These are phyloP conservation scores for Torulaspora quercuum DNA, from an alignment of 805 yeast genomes.

Conservation along the genomic window DNA sequence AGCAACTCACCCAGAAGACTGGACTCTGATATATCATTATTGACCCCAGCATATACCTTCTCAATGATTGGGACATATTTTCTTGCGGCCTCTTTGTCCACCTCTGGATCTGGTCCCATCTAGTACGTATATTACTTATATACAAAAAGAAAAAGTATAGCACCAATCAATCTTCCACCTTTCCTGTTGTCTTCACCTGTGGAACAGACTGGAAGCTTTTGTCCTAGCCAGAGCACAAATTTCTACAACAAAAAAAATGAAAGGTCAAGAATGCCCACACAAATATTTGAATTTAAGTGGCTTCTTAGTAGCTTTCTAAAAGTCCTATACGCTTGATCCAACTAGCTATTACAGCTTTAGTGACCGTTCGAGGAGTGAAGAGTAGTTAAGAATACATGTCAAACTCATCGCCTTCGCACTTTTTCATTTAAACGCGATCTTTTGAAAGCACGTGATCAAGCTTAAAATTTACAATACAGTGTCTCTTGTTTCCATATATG, in stretches of 20 bases:
- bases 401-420: slow-evolving; percentile 4
- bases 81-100: slow-evolving; percentile 19
- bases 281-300: background rate
- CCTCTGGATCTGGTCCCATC: slow-evolving; percentile 16
- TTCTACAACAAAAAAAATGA: background rate
- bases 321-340: background rate
- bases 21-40: slow-evolving; percentile 30
- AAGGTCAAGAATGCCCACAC: background rate
- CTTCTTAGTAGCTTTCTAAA: background rate
- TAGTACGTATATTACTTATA: slow-evolving; percentile 7
- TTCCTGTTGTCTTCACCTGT: slow-evolving; percentile 1
- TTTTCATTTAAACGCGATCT: no score
- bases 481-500: no score
- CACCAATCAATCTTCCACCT: background rate
- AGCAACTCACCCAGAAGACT: slow-evolving; percentile 40
- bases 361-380: background rate
- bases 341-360: background rate
- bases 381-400: background rate
- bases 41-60: slow-evolving; percentile 30
- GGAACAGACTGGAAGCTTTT: no score
- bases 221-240: slow-evolving; percentile 4
- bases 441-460: no score
- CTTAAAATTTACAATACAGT: no score
- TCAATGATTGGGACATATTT: slow-evolving; percentile 26
- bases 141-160: slow-evolving; percentile 2